Conservation (phyloP, 495 filamentous ascomycete species). For the Geoglossum glabrum region DNA sequence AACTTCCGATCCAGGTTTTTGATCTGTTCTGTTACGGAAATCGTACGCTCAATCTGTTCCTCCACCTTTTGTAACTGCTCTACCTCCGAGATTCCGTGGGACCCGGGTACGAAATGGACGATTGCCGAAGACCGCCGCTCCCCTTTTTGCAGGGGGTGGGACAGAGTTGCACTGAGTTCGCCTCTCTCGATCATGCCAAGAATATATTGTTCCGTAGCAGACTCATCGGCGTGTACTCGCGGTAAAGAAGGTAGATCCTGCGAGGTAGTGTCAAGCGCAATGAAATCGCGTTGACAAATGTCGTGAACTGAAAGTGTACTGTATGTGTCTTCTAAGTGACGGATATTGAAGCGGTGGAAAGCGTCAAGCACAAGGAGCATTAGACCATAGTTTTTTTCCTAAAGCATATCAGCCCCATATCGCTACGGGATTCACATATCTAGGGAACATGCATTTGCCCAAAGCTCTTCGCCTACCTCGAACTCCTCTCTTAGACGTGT, state of each 20-base stretch:
- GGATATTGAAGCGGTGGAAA: conserved; percentile 26
- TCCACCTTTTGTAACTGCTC: conserved; percentile 25
- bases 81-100: conserved; percentile 15
- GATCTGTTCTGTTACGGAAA: conserved; percentile 22
- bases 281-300: conserved; percentile 14
- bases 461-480: conserved; percentile 31
- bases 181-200: conserved; percentile 4
- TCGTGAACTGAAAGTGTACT: conserved; percentile 26
- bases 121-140: not conserved
- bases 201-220: conserved; percentile 8
- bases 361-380: conserved; percentile 29
- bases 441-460: conserved; percentile 32
- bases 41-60: conserved; percentile 22
- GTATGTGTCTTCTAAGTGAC: conserved; percentile 25
- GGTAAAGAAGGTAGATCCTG: conserved; percentile 31
- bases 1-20: conserved; percentile 32
- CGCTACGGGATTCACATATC: not conserved
- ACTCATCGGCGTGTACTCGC: conserved; percentile 17
- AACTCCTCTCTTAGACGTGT: conserved; percentile 37
- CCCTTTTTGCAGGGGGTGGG: not conserved
- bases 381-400: conserved; percentile 39
- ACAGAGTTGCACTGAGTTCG: conserved; percentile 3
- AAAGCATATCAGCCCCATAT: not conserved
- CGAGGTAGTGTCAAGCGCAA: conserved; percentile 13
- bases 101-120: not conserved